Conservation (phyloP, 805 yeast species). For the Yamadazyma nakazawae region DNA sequence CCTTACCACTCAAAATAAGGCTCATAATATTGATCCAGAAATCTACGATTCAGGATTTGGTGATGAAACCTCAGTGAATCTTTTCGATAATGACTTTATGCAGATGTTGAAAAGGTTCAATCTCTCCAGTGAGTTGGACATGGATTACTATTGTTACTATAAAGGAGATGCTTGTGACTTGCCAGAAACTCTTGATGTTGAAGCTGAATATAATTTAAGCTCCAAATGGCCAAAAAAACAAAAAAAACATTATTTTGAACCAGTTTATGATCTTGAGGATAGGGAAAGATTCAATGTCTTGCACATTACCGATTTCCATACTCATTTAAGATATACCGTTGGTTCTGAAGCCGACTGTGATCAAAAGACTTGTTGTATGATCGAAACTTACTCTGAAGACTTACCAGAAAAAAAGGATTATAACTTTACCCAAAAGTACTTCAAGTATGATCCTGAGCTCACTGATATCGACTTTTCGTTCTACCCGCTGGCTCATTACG, state of each 20-base stretch:
- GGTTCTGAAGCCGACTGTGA: conserved; percentile 59
- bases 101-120: conserved; percentile 36
- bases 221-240: conserved; percentile 38
- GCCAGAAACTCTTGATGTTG: conserved; percentile 52
- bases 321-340: conserved; percentile 50
- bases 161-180: conserved; percentile 45
- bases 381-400: conserved; percentile 39
- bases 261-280: conserved; percentile 20
- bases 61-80: conserved; percentile 25
- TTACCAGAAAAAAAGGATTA: conserved; percentile 20
- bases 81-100: conserved; percentile 38
- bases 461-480: conserved; percentile 11
- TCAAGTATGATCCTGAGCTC: conserved; percentile 1
- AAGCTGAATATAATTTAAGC: conserved; percentile 26
- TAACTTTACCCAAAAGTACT: conserved; percentile 29
- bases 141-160: conserved; percentile 54
- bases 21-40: conserved; percentile 12
- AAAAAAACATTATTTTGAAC: conserved; percentile 20
- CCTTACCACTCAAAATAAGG: conserved; percentile 30
- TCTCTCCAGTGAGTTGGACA: conserved; percentile 32
- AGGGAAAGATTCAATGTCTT: conserved; percentile 52
- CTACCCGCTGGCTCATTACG: conserved; percentile 27
- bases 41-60: conserved; percentile 22
- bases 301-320: conserved; percentile 66
- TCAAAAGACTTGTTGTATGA: conserved; percentile 58